phyloP scores from a whole-genome alignment of 192 early-diverging fungal genomes.

The Coemansia sp. region DNA sequence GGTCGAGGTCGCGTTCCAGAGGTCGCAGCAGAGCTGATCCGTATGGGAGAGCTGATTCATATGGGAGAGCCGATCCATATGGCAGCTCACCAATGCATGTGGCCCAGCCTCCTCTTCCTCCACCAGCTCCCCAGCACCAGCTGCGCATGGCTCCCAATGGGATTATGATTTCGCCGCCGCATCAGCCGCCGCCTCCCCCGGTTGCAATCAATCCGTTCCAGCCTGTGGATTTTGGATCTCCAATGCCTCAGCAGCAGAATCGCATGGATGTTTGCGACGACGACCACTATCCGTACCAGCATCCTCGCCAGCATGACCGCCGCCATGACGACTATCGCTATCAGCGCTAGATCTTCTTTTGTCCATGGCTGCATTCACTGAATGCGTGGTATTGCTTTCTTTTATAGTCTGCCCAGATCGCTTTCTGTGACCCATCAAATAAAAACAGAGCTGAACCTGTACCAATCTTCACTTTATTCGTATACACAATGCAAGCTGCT shows the following conservation, averaged over 20 bases:
- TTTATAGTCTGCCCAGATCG: not conserved
- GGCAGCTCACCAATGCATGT: not conserved
- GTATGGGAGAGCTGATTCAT: too few species aligned
- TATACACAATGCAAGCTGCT: not conserved
- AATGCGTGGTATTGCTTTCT: not conserved
- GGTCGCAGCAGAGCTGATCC: too few species aligned
- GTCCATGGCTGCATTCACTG: not conserved
- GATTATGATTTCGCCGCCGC: not conserved
- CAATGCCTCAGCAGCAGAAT: not conserved
- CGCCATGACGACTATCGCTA: not conserved
- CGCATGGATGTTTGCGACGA: not conserved
- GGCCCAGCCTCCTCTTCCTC: not conserved
- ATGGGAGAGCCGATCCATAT: not conserved
- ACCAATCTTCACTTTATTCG: too few species aligned
- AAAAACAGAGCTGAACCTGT: too few species aligned
- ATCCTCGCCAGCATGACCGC: constrained; percentile 1
- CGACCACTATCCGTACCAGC: not conserved
- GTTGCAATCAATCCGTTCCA: constrained; percentile 2
- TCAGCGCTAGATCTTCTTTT: not conserved
- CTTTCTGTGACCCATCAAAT: too few species aligned
- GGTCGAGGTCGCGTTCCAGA: constrained; percentile 17
- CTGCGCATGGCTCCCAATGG: not conserved
- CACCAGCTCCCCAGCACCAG: too few species aligned
- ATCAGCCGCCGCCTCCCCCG: not conserved
- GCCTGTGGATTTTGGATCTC: not conserved